Evolutionary conservation across 139 green algal species (phyloP), one percentile per base, ranked within the genome.

Genomic region (Gonium pectorale): DNA sequence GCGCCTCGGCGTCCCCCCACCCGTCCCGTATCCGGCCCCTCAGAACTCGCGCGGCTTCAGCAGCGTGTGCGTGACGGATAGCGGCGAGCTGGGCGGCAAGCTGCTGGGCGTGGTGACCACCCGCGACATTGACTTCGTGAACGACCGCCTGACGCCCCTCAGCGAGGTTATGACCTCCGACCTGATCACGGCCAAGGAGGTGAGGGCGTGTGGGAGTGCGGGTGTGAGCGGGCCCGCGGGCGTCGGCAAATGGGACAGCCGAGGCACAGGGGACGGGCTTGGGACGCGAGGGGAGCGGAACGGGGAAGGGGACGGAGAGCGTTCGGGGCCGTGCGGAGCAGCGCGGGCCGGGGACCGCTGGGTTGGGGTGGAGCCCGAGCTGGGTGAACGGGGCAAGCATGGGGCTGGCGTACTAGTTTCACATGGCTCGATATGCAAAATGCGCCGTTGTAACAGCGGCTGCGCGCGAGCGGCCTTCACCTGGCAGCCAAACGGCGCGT

Each of bases 101-200:
- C 90, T 99, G 63, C 87, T 99, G 73, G 96, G 96, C 35, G 72
- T 98, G 17, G 96, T 98, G 5, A 97, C 92, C 35, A 90, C 82
- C 17, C 87, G 89, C 9, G 97, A 98, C 87, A 90, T 93, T 37
- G 96, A 98, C 83, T 96, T 98, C 83, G 90, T 98, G 26, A 91
- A 77, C 17, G 93, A 98, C 90, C 71, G 89, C 15, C 33, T 84
- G 9, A 95, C 90, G 11, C 70, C 79, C 1, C 75, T 99, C 27
- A 46, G 54, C 43, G 92, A 97, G 63, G 87, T 98, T 56, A 98
- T 98, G 96, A 96, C 91, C 27, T 73, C 70, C 40, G 80, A 83
- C 70, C 81, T 90, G 8, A 52, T 84, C 43, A 84, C 78, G 27
- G 78, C 78, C 3, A 15, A 31, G 2, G 62, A 84, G 62, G 78